Conservation (phyloP, 495 filamentous ascomycete species). For the Durotheca rogersii region DNA sequence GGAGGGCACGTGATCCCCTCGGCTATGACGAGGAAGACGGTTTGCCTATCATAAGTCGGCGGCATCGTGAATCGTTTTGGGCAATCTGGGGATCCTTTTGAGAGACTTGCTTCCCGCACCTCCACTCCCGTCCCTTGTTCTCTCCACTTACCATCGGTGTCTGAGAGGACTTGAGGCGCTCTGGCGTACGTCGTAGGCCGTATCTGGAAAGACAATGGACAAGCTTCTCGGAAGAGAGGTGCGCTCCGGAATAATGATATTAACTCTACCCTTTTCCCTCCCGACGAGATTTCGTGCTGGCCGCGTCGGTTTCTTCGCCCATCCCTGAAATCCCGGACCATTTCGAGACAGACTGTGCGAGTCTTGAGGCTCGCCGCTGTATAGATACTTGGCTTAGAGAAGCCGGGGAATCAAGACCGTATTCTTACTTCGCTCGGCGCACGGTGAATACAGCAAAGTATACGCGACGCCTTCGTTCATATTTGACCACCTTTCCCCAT, state of each 20-base stretch:
- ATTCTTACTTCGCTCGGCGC: constrained; percentile 1
- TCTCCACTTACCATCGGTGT: constrained; percentile 32
- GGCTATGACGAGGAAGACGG: background rate
- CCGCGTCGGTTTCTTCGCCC: background rate
- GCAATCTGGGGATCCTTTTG: constrained; percentile 22
- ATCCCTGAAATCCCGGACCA: background rate
- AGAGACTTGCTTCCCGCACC: constrained; percentile 36
- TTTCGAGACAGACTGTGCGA: too few relatives aligned
- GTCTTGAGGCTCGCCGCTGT: background rate
- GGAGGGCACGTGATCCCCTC: background rate
- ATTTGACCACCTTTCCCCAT: constrained; percentile 1
- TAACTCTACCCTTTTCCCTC: constrained; percentile 22
- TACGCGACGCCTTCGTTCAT: constrained; percentile 1
- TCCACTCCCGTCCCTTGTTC: constrained; percentile 33
- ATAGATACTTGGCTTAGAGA: too few relatives aligned
- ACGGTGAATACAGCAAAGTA: background rate
- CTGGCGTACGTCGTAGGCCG: constrained; percentile 13
- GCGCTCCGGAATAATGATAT: constrained; percentile 16
- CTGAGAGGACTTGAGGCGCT: constrained; percentile 4
- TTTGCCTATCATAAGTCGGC: constrained; percentile 7
- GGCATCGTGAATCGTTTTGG: constrained; percentile 25
- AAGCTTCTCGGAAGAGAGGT: constrained; percentile 12
- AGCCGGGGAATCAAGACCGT: too few relatives aligned
- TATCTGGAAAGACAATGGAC: constrained; percentile 14
- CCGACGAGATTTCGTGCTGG: background rate